These are phyloP conservation scores for Scheffersomyces amazonensis DNA, from an alignment of 805 yeast genomes.

Conservation along the genomic window DNA sequence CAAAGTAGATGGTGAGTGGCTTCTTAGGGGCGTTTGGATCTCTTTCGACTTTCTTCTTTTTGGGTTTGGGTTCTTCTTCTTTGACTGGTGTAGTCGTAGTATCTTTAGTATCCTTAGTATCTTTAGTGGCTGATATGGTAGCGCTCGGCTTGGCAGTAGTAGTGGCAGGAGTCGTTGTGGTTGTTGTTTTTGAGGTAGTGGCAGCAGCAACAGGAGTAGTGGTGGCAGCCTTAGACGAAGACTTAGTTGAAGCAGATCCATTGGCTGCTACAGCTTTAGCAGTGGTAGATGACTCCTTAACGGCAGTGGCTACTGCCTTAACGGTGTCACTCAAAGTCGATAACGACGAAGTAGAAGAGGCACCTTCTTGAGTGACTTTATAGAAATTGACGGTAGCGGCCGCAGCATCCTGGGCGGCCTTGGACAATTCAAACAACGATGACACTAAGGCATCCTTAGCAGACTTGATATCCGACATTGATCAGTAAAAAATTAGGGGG, in stretches of 20 bases:
- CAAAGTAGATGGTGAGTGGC: constrained; percentile 84
- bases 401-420: constrained; percentile 85
- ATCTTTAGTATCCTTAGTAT: constrained; percentile 11
- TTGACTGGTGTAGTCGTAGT: too few relatives aligned
- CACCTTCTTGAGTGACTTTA: constrained; percentile 48
- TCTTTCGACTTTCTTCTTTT: constrained; percentile 48
- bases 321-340: constrained; percentile 33
- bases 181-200: constrained; percentile 6
- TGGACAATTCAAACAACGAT: constrained; percentile 76
- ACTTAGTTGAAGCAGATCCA: background rate
- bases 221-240: constrained; percentile 13
- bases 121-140: constrained; percentile 6
- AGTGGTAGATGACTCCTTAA: background rate
- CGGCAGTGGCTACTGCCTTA: constrained; percentile 29
- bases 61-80: constrained; percentile 35
- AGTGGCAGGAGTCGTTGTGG: constrained; percentile 12
- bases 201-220: constrained; percentile 5
- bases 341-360: constrained; percentile 40
- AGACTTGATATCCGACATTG: constrained; percentile 16
- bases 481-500: too few relatives aligned
- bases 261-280: constrained; percentile 11
- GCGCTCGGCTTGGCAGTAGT: constrained; percentile 13
- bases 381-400: constrained; percentile 75
- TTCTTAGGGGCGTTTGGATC: constrained; percentile 97
- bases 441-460: constrained; percentile 48